phyloP scores from a whole-genome alignment of 257 asterid species.

The Anisodus acutangulus region DNA sequence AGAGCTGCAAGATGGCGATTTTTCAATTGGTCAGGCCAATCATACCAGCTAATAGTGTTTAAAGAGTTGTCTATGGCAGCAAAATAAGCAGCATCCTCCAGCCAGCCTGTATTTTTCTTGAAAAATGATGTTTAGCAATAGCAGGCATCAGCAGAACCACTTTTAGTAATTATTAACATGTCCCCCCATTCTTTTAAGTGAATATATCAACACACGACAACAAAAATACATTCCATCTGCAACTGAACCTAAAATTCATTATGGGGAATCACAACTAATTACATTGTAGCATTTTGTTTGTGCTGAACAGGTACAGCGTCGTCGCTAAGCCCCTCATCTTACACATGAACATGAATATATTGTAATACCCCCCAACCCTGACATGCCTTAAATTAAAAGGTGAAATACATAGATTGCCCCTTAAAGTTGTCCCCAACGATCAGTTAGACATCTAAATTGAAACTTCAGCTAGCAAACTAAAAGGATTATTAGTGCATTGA shows the following conservation, averaged over 20 bases:
- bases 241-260: neutral
- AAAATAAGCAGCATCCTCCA: conserved; percentile 95
- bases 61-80: conserved; percentile 90
- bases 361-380: neutral
- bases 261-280: neutral
- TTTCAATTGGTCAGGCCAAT: conserved; percentile 95
- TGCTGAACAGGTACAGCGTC: neutral
- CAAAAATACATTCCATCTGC: neutral
- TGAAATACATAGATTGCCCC: too few relatives aligned
- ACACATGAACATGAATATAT: neutral
- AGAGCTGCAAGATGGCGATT: conserved; percentile 89
- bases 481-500: neutral
- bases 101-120: conserved; percentile 71
- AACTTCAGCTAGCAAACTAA: neutral
- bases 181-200: neutral
- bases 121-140: conserved; percentile 6
- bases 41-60: conserved; percentile 81
- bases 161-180: neutral
- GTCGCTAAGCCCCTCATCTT: neutral
- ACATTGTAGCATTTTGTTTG: neutral
- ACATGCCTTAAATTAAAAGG: neutral
- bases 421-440: too few relatives aligned
- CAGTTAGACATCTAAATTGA: neutral
- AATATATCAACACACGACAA: neutral
- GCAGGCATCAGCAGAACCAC: neutral